phyloP scores from a whole-genome alignment of 768 basidiomycete species.

The Clavulina sp. region DNA sequence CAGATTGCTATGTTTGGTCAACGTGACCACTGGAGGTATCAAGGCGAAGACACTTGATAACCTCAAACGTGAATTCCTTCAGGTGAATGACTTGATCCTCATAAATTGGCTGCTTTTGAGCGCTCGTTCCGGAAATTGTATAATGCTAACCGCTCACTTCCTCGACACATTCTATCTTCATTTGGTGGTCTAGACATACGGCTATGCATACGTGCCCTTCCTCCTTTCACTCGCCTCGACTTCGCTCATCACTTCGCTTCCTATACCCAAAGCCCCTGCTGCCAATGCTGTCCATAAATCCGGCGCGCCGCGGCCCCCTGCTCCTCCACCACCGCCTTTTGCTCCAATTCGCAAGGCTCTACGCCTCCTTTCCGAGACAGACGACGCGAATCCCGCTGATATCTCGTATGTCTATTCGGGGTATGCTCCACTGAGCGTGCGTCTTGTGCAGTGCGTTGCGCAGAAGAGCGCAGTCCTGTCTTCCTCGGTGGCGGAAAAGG shows the following conservation, averaged over 20 bases:
- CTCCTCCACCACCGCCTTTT: constrained; percentile 53
- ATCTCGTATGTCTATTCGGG: constrained; percentile 94
- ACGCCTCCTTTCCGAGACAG: constrained; percentile 81
- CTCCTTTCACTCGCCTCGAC: constrained; percentile 22
- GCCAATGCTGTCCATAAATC: constrained; percentile 24
- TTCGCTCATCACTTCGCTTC: constrained; percentile 40
- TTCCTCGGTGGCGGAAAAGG: background rate
- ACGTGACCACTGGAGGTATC: constrained; percentile 69
- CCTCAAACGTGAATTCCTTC: constrained; percentile 81
- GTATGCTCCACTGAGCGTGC: constrained; percentile 82
- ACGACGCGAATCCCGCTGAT: constrained; percentile 54
- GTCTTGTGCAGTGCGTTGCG: constrained; percentile 82
- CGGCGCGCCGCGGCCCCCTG: too few relatives aligned
- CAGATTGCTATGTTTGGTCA: constrained; percentile 71
- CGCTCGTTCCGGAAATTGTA: constrained; percentile 19
- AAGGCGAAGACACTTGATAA: constrained; percentile 74
- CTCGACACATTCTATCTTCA: background rate
- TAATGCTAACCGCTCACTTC: constrained; percentile 20
- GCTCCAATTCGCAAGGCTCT: constrained; percentile 58
- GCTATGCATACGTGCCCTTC: constrained; percentile 32
- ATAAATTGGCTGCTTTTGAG: background rate
- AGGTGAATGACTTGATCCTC: constrained; percentile 41
- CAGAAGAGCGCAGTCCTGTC: constrained; percentile 74
- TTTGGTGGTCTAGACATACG: constrained; percentile 31
- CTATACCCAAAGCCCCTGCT: constrained; percentile 32